Evolutionary conservation across 2,329 filamentous ascomycete species (phyloP).

Genomic region (Xylariaceae sp.): DNA sequence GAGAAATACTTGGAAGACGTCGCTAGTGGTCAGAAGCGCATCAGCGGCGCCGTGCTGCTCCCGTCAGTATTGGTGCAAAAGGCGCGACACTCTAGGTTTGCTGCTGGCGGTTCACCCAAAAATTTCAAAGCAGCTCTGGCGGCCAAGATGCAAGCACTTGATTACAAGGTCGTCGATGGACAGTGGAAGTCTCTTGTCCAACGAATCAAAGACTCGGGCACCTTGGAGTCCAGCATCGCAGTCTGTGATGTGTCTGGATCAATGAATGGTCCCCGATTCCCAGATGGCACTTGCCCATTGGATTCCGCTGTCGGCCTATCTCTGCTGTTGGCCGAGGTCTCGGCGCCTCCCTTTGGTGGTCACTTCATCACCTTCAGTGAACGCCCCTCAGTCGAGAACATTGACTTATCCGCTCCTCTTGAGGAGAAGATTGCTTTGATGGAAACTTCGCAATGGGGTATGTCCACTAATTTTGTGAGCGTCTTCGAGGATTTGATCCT

Average conservation of each 20-base stretch:
- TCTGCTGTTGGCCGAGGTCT: constrained; percentile 51
- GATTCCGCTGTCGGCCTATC: constrained; percentile 54
- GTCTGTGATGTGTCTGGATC: constrained; percentile 56
- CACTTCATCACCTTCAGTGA: constrained; percentile 52
- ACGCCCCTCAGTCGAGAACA: constrained; percentile 36
- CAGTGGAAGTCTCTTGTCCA: constrained; percentile 58
- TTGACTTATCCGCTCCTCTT: constrained; percentile 38
- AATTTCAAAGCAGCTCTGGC: constrained; percentile 22
- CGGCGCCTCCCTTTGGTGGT: constrained; percentile 49
- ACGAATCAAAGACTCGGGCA: constrained; percentile 52
- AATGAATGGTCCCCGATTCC: constrained; percentile 40
- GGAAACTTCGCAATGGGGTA: constrained; percentile 31
- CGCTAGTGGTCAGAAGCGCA: constrained; percentile 42
- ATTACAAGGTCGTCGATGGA: constrained; percentile 38
- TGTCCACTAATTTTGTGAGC: constrained; percentile 49
- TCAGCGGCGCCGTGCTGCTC: constrained; percentile 53
- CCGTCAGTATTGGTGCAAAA: constrained; percentile 45
- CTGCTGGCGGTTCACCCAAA: neutral
- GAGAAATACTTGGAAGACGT: constrained; percentile 46
- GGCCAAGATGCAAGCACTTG: constrained; percentile 29
- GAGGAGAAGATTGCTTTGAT: constrained; percentile 39
- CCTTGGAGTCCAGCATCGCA: constrained; percentile 49
- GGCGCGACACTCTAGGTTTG: constrained; percentile 5
- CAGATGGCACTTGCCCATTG: constrained; percentile 46
- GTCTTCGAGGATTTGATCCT: constrained; percentile 54